Percentiles rank a stretch among this genome's conserved stretches.
Conservation (phyloP, 2,329 filamentous ascomycete genomes). For the Coniella lustricola region DNA sequence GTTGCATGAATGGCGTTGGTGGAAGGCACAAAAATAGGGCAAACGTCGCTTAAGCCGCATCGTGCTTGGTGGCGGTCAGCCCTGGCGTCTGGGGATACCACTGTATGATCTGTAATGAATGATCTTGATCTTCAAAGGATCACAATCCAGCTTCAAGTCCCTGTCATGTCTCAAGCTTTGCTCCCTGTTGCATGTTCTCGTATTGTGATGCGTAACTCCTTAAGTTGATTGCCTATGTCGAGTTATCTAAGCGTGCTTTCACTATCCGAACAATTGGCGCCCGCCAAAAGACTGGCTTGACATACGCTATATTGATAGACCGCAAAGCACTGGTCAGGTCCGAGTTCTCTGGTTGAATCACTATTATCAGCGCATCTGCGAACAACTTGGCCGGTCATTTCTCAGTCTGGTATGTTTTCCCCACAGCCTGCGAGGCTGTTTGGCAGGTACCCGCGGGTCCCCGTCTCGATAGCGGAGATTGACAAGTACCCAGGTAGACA, state of each 20-base stretch:
- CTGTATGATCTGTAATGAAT: conserved; percentile 7
- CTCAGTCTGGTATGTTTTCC: no score
- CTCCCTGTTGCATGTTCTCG: no score
- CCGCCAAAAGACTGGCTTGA: no score
- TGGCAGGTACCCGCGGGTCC: not conserved
- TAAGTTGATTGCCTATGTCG: no score
- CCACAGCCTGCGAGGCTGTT: not conserved
- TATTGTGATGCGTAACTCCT: no score
- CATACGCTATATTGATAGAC: no score
- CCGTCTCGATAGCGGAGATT: not conserved
- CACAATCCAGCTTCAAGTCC: not conserved
- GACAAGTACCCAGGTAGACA: not conserved
- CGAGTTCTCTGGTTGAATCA: no score
- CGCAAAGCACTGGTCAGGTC: no score
- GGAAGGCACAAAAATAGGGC: conserved; percentile 12
- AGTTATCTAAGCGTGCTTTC: no score
- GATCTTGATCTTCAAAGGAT: conserved; percentile 7
- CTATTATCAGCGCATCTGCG: no score
- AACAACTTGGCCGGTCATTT: no score
- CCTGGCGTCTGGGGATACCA: conserved; percentile 7
- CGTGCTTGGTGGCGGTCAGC: conserved; percentile 6
- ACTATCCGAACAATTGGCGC: no score
- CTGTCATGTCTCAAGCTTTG: not conserved
- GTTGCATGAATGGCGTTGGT: conserved; percentile 22
- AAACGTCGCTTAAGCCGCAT: conserved; percentile 4